Evolutionary conservation across 177 flowering plant species (phyloP).

Genomic region (Vitis hybrid): DNA sequence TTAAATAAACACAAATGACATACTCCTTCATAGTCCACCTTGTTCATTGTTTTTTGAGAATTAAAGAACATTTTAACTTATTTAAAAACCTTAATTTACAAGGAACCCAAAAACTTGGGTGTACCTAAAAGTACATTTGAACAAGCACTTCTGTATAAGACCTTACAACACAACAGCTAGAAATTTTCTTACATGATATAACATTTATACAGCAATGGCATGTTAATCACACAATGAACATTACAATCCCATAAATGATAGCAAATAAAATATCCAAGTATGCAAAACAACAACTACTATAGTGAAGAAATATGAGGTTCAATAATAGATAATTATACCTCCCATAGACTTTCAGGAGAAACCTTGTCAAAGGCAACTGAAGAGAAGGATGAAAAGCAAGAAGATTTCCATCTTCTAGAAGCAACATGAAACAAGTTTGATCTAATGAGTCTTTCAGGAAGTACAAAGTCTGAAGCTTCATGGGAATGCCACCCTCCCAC

Average conservation of each 20-base stretch:
- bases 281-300: background rate
- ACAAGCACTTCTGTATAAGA: too few species aligned
- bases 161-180: too few species aligned
- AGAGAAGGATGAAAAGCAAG: slow-evolving; percentile 43
- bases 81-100: too few species aligned
- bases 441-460: slow-evolving; percentile 24
- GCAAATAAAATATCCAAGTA: background rate
- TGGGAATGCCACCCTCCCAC: slow-evolving; percentile 26
- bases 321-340: slow-evolving; percentile 47
- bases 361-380: slow-evolving; percentile 41
- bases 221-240: background rate
- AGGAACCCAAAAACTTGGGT: too few species aligned
- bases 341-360: slow-evolving; percentile 86
- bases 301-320: background rate
- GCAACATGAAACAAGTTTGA: slow-evolving; percentile 31
- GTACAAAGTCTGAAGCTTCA: slow-evolving; percentile 30
- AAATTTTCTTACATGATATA: too few species aligned
- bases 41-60: too few species aligned
- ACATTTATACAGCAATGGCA: too few species aligned
- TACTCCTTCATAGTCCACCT: too few species aligned
- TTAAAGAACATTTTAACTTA: too few species aligned
- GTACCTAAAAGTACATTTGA: too few species aligned
- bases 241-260: background rate
- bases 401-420: slow-evolving; percentile 47
- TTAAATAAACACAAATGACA: too few species aligned